Evolutionary conservation across 345 rosid genomes (phyloP), one percentile per base, ranked within the genome.

Genomic region (Geranium brycei): DNA sequence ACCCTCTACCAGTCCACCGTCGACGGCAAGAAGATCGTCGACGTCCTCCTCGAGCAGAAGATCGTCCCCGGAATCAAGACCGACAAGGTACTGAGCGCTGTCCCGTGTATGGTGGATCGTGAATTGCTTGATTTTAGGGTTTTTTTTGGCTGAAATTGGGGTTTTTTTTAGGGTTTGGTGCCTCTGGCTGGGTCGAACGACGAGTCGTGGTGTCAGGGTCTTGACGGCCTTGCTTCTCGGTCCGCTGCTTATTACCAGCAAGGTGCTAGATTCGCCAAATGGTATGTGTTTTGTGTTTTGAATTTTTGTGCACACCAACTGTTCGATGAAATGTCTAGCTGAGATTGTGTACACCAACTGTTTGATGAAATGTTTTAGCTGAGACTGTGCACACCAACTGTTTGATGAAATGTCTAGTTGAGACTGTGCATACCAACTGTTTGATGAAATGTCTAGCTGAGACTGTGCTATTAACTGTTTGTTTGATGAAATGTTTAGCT

Each of bases 191-290:
- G 96, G 16, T 89, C 98, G 65, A 87, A 92, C 75, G 74, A 85
- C 30, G 98, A 89, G 78, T 92, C 98, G 2, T 92, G 98, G 98
- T 92, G 97, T 81, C 97, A 92, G 76, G 98, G 98, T 72, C 95
- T 92, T 23, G 98, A 92, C 13, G 98, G 98, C 51, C 87, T 92
- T 31, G 86, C 98, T 30, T 89, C 98, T 53, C 85, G 98, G 62
- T 41, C 98, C 0, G 97, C 97, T 71, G 99, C 99, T 60, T 93
- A 93, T 87, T 93, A 93, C 78, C 91, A 90, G 73, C 97, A 90
- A 82, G 97, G 99, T 63, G 99, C 99, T 74, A 96, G 96, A 68
- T 93, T 93, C 17, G 96, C 99, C 72, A 93, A 93, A 90, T 93
- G 99, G 99, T 90, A 81, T 15, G 53, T 19, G 30, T 59, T 55